These are phyloP conservation scores for Stromatinia cepivora DNA, from an alignment of 2,329 filamentous ascomycete genomes.

Conservation along the genomic window DNA sequence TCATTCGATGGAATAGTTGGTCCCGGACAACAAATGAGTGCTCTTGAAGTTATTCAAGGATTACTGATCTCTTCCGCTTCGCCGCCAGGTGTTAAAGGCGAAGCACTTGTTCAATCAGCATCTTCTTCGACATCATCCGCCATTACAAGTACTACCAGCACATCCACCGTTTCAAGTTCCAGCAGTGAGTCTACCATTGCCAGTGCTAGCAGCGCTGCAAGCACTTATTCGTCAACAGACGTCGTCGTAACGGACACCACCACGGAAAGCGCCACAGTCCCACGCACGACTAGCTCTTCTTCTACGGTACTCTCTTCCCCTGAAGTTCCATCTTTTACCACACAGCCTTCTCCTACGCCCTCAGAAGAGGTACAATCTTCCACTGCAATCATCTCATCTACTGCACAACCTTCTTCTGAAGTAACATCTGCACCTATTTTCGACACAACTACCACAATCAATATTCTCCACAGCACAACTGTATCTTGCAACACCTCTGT, in stretches of 20 bases:
- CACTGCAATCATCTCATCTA: not conserved
- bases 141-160: not conserved
- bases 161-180: not conserved
- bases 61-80: constrained; percentile 49
- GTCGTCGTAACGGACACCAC: not conserved
- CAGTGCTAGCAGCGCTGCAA: not conserved
- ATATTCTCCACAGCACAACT: constrained; percentile 6
- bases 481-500: constrained; percentile 11
- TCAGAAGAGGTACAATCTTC: not conserved
- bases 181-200: not conserved
- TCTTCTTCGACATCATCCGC: not conserved
- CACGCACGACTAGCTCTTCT: constrained; percentile 10
- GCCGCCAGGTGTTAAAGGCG: constrained; percentile 22
- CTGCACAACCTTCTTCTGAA: not conserved
- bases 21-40: constrained; percentile 65
- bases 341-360: not conserved
- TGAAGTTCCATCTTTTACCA: not conserved
- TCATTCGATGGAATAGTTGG: constrained; percentile 56
- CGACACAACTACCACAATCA: constrained; percentile 1
- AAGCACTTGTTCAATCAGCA: constrained; percentile 25
- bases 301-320: constrained; percentile 1
- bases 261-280: not conserved
- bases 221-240: not conserved
- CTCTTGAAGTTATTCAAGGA: constrained; percentile 63
- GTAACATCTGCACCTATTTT: not conserved